Percentiles rank a stretch among this genome's conserved stretches.
These are phyloP conservation scores for Diddensiella transvaalensis DNA, from an alignment of 805 yeast species.

Conservation along the genomic window DNA sequence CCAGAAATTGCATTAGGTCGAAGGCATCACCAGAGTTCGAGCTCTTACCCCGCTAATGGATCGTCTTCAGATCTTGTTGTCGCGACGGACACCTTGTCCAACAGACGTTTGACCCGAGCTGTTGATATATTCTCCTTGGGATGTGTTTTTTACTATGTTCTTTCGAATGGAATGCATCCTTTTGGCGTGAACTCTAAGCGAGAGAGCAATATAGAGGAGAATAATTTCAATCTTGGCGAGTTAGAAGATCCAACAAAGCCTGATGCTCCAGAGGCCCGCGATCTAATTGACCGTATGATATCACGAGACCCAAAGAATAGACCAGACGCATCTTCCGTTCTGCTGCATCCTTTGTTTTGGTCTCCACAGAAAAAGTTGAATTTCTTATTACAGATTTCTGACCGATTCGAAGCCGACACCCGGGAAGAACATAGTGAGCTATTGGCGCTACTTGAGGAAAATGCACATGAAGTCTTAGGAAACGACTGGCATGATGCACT, in stretches of 20 bases:
- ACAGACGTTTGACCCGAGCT: constrained; percentile 46
- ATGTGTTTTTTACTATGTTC: constrained; percentile 84
- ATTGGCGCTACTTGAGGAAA: constrained; percentile 51
- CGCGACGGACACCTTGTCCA: constrained; percentile 6
- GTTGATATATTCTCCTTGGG: constrained; percentile 94
- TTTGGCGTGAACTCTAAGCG: constrained; percentile 89
- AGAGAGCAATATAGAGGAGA: constrained; percentile 72
- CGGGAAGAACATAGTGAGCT: constrained; percentile 73
- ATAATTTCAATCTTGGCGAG: constrained; percentile 49
- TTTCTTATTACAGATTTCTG: constrained; percentile 82
- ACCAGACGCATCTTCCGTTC: constrained; percentile 63
- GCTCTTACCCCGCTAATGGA: neutral
- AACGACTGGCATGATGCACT: constrained; percentile 77
- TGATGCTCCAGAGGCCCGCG: constrained; percentile 60
- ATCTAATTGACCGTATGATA: constrained; percentile 73
- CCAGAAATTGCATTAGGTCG: constrained; percentile 56
- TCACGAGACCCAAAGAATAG: constrained; percentile 59
- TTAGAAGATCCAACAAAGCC: constrained; percentile 35
- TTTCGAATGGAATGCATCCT: constrained; percentile 85
- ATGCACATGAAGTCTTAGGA: constrained; percentile 43
- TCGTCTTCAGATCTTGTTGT: constrained; percentile 9
- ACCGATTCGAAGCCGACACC: constrained; percentile 80
- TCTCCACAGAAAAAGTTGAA: constrained; percentile 65
- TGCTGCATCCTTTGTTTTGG: constrained; percentile 93
- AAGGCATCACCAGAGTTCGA: constrained; percentile 8